These are phyloP conservation scores for Dryadomyces sulphureus DNA, from an alignment of 2,329 filamentous ascomycete species.

Conservation along the genomic window DNA sequence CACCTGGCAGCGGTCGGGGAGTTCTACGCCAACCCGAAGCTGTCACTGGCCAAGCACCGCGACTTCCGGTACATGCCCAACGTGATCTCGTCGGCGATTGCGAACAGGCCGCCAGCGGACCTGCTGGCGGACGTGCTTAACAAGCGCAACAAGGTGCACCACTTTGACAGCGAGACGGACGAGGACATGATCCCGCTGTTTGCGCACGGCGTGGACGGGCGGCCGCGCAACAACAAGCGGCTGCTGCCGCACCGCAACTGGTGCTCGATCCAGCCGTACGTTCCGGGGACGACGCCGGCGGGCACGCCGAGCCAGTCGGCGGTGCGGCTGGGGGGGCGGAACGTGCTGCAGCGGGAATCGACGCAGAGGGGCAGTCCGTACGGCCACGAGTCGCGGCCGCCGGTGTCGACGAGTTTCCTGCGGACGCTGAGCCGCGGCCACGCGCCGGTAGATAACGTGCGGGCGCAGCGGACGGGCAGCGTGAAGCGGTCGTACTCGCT, in stretches of 20 bases:
- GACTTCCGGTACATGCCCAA: conserved; percentile 98
- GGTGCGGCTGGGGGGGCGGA: conserved; percentile 23
- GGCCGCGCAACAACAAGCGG: conserved; percentile 78
- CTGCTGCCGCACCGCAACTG: conserved; percentile 85
- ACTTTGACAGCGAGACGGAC: conserved; percentile 64
- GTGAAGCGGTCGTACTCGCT: conserved; percentile 32
- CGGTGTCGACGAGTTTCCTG: conserved; percentile 30
- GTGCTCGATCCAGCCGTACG: conserved; percentile 81
- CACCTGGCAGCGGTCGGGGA: conserved; percentile 86
- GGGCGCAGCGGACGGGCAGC: conserved; percentile 8
- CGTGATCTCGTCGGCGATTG: conserved; percentile 84
- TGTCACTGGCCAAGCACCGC: conserved; percentile 65
- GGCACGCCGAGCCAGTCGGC: conserved; percentile 44
- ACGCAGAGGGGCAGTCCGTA: neutral
- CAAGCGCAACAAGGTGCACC: conserved; percentile 72
- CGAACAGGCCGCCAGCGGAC: conserved; percentile 77
- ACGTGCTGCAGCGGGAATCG: conserved; percentile 24
- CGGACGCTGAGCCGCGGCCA: conserved; percentile 24
- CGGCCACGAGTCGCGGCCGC: conserved; percentile 29
- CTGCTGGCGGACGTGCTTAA: conserved; percentile 85
- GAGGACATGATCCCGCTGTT: conserved; percentile 96
- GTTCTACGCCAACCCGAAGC: conserved; percentile 84
- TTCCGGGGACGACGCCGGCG: conserved; percentile 61
- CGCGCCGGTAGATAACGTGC: conserved; percentile 21
- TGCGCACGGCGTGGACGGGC: conserved; percentile 74